Percentiles rank a stretch among this genome's conserved stretches.
Conservation (phyloP, 2,329 filamentous ascomycete genomes). For the Metarhizium humberi region DNA sequence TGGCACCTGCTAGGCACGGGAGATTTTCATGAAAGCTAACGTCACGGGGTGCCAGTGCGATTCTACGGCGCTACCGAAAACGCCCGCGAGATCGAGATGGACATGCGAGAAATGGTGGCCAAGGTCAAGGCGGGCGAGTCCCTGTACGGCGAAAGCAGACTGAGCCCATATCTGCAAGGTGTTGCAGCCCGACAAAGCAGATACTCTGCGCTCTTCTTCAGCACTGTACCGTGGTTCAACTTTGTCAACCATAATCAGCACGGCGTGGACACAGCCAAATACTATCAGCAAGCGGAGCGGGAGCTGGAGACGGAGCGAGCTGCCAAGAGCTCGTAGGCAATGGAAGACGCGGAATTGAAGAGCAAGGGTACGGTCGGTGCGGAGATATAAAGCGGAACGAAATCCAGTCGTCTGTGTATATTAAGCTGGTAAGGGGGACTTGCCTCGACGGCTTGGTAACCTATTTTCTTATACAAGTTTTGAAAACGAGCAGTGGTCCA, state of each 20-base stretch:
- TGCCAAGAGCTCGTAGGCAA: conserved; percentile 1
- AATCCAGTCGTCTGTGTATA: conserved; percentile 13
- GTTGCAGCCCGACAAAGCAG: conserved; percentile 87
- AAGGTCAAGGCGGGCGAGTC: conserved; percentile 90
- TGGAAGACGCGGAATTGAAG: not conserved
- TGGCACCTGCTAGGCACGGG: not conserved
- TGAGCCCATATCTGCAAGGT: conserved; percentile 87
- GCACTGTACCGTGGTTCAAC: conserved; percentile 93
- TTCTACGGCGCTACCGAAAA: conserved; percentile 97
- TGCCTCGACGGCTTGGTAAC: conserved; percentile 10
- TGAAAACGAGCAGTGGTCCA: not conserved
- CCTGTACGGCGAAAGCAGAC: conserved; percentile 70
- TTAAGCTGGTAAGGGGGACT: conserved; percentile 12
- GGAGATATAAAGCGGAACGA: not conserved
- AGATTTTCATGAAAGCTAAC: not conserved
- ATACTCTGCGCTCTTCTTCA: conserved; percentile 76
- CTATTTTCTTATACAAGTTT: not conserved
- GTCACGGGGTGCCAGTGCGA: conserved; percentile 49
- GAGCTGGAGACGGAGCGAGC: conserved; percentile 72
- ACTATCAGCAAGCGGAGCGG: conserved; percentile 89
- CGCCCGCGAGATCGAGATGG: conserved; percentile 81
- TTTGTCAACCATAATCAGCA: conserved; percentile 95
- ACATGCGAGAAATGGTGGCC: conserved; percentile 96
- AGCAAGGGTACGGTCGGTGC: not conserved
- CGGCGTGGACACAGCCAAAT: conserved; percentile 96